These are phyloP conservation scores for Papiliotrema nemorosa DNA, from an alignment of 1,284 basidiomycete genomes.

Conservation along the genomic window DNA sequence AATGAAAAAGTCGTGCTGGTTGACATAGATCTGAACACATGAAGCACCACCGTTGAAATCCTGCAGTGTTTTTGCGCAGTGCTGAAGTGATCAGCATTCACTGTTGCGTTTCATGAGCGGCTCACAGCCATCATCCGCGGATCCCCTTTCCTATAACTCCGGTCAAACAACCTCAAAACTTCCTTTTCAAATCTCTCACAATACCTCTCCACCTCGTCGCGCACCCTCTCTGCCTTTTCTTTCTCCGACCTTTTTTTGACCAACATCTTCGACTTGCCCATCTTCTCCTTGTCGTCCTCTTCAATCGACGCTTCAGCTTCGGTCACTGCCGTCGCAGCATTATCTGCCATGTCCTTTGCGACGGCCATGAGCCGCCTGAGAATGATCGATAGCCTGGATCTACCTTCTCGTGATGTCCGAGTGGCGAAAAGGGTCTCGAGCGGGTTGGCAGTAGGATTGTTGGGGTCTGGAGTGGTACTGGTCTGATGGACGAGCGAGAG, in stretches of 20 bases:
- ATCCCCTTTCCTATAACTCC: conserved; percentile 91
- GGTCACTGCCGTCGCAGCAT: conserved; percentile 51
- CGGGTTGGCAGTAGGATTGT: conserved; percentile 24
- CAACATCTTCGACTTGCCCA: conserved; percentile 13
- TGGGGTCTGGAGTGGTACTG: conserved; percentile 53
- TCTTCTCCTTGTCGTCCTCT: conserved; percentile 6
- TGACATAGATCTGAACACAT: conserved; percentile 98
- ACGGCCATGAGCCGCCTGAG: conserved; percentile 83
- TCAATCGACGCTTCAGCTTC: conserved; percentile 56
- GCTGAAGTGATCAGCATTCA: conserved; percentile 53
- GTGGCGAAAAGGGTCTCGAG: conserved; percentile 50
- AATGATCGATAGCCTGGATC: conserved; percentile 83
- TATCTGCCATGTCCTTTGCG: conserved; percentile 66
- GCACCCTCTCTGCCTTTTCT: conserved; percentile 46
- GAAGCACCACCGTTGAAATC: conserved; percentile 98
- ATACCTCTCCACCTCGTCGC: conserved; percentile 78
- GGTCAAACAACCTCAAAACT: conserved; percentile 92
- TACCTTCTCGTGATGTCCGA: conserved; percentile 68
- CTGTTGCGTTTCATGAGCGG: conserved; percentile 13
- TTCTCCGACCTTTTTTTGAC: conserved; percentile 33
- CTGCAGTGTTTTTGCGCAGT: conserved; percentile 92
- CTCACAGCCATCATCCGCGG: conserved; percentile 98
- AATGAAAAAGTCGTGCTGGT: conserved; percentile 99
- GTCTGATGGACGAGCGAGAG: conserved; percentile 87
- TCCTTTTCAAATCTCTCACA: conserved; percentile 99